These are phyloP conservation scores for Verticillium nonalfalfae DNA, from an alignment of 2,329 filamentous ascomycete genomes.

Conservation along the genomic window DNA sequence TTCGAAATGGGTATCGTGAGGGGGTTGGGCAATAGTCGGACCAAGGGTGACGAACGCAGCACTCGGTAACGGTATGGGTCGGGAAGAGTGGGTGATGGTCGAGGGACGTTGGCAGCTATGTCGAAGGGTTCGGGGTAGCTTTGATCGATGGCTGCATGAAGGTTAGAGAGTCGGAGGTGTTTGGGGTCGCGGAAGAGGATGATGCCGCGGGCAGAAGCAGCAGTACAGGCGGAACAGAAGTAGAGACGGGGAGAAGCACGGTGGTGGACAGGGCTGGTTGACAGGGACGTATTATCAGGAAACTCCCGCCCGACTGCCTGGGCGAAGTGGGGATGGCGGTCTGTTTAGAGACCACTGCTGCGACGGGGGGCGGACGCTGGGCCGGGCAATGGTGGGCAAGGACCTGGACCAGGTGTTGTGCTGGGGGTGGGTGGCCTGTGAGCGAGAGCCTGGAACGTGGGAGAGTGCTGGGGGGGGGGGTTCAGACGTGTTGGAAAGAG, in stretches of 20 bases:
- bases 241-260: constrained; percentile 2
- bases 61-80: background rate
- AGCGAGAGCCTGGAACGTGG: background rate
- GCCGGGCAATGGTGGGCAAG: background rate
- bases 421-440: background rate
- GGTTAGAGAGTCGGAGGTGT: background rate
- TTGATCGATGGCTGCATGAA: background rate
- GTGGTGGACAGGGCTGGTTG: background rate
- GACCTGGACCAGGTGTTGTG: background rate
- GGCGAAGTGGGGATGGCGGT: constrained; percentile 2
- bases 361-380: background rate
- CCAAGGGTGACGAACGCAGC: background rate
- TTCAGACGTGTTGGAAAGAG: background rate
- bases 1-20: background rate
- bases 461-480: background rate
- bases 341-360: background rate
- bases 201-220: constrained; percentile 1
- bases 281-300: constrained; percentile 1
- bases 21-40: background rate
- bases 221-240: background rate
- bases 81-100: background rate
- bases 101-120: background rate
- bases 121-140: background rate
- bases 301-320: constrained; percentile 1
- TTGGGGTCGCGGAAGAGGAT: background rate